These are phyloP conservation scores for Durotheca rogersii DNA, from an alignment of 495 filamentous ascomycete genomes.

Conservation along the genomic window DNA sequence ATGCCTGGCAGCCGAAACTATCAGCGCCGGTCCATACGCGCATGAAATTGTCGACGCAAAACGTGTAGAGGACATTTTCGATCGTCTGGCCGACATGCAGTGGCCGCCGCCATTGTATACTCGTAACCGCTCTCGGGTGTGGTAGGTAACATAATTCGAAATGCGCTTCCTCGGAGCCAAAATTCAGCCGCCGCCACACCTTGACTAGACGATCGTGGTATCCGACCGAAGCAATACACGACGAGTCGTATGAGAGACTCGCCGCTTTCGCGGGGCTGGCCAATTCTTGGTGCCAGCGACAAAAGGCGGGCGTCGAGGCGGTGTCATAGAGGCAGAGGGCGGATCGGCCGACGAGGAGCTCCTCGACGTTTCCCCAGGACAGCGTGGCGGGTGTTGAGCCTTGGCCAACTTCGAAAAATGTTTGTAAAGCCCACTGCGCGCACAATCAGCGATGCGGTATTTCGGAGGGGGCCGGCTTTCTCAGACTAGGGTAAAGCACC, in stretches of 20 bases:
- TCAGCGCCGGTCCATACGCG: conserved; percentile 83
- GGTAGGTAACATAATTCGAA: conserved; percentile 90
- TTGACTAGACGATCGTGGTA: conserved; percentile 82
- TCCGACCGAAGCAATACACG: conserved; percentile 80
- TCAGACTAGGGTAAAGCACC: conserved; percentile 42
- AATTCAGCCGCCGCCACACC: conserved; percentile 88
- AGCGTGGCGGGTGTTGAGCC: conserved; percentile 59
- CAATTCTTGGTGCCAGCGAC: conserved; percentile 71
- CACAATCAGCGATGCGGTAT: conserved; percentile 23
- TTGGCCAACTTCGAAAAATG: conserved; percentile 43
- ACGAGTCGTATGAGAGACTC: conserved; percentile 79
- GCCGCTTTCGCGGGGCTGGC: conserved; percentile 75
- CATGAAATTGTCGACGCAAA: conserved; percentile 80
- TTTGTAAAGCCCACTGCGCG: conserved; percentile 53
- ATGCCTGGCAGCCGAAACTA: conserved; percentile 64
- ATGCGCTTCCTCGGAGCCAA: conserved; percentile 75
- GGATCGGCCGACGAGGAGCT: conserved; percentile 74
- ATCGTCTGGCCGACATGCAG: conserved; percentile 73
- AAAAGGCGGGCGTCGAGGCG: conserved; percentile 50
- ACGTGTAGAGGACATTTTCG: conserved; percentile 90
- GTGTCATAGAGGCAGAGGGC: conserved; percentile 70
- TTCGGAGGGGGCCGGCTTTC: conserved; percentile 59
- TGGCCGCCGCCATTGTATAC: conserved; percentile 80
- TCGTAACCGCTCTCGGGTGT: conserved; percentile 77
- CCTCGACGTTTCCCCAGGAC: conserved; percentile 82